Base-by-base conservation (phyloP, 495 filamentous ascomycete species). In the Penicillium coffeae region DNA sequence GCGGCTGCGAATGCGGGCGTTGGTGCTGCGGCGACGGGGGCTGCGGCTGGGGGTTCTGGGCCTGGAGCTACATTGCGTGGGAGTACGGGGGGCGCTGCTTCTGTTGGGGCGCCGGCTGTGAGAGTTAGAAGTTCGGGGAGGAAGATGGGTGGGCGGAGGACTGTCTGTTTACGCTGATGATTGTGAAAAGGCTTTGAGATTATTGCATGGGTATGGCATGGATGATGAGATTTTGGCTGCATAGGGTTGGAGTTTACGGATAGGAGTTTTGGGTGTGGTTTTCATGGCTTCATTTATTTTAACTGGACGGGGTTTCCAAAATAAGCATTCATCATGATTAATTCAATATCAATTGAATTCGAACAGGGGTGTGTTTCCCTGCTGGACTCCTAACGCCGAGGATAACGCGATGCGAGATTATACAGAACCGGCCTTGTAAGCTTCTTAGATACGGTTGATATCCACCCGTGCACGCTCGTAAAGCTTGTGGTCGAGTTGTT, bases 401-500 rank as follows among this genome's bases (percentile, higher is more conserved):
- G 25, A 41, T 47, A 48, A 21, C 8, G 21, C 44, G 45, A 62
- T 58, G 53, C 52, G 51, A 66, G 55, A 58, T 59, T 52, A 59
- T 46, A 59, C 52, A 59, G 54, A 32, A 52, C 14, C 38, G 45
- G 1, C 6, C n/a, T n/a, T n/a, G 30, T 14, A 7, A 21, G 6
- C 27, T 37, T 9, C 54, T 35, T 64, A 92, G 68, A 95, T 91
- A 72, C 79, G 82, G 20, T 82, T 77, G 55, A 96, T 85, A 55
- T 96, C 90, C 27, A 93, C 87, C 52, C 90, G 79, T n/a, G 85
- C 80, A 58, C 90, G 80, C 47, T 90, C 82, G 62, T 88, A 94
- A 7, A 95, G 69, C 51, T 80, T 84, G 66, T 96, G 88, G 15
- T 73, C 71, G 37, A 89, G 64, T 56, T 83, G 70, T 21, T 79